Evolutionary conservation across 2,329 filamentous ascomycete species (phyloP).

Genomic region (Thielaviopsis ethacetica): DNA sequence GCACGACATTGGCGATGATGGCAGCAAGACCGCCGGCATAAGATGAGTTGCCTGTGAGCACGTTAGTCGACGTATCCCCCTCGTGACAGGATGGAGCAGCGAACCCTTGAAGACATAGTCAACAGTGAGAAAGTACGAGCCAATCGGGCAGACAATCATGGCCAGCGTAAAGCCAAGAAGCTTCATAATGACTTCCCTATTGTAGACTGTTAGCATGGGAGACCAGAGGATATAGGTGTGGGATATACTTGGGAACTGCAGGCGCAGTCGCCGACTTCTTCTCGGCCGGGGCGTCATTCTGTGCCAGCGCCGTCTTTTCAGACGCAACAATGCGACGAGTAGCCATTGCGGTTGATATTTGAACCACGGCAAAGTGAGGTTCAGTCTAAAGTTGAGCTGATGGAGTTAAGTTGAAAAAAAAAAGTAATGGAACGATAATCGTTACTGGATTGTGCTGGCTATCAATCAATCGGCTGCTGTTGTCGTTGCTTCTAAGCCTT

Average conservation of each 20-base stretch:
- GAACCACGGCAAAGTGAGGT: too few relatives aligned
- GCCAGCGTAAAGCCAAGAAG: slow-evolving; percentile 78
- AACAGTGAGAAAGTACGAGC: slow-evolving; percentile 72
- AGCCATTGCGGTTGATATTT: slow-evolving; percentile 45
- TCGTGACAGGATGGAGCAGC: too few relatives aligned
- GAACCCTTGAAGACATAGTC: slow-evolving; percentile 64
- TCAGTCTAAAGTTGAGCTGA: too few relatives aligned
- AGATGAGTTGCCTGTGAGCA: slow-evolving; percentile 59
- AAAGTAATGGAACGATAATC: too few relatives aligned
- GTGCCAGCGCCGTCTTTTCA: slow-evolving; percentile 51
- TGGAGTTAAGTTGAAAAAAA: too few relatives aligned
- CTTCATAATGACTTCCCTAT: slow-evolving; percentile 72
- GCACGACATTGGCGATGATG: slow-evolving; percentile 76
- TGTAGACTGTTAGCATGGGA: not conserved
- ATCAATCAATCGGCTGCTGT: too few relatives aligned
- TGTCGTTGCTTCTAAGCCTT: too few relatives aligned
- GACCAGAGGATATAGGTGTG: not conserved
- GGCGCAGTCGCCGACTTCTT: slow-evolving; percentile 60
- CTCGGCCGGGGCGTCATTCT: slow-evolving; percentile 32
- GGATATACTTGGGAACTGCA: slow-evolving; percentile 61
- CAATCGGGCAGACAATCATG: slow-evolving; percentile 78
- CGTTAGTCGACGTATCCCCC: too few relatives aligned
- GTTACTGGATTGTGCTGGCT: too few relatives aligned
- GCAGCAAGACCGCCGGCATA: slow-evolving; percentile 75
- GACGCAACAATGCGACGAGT: slow-evolving; percentile 48